Evolutionary conservation across 345 rosid genomes (phyloP).

Genomic region (Eucalyptus erythrocorys): DNA sequence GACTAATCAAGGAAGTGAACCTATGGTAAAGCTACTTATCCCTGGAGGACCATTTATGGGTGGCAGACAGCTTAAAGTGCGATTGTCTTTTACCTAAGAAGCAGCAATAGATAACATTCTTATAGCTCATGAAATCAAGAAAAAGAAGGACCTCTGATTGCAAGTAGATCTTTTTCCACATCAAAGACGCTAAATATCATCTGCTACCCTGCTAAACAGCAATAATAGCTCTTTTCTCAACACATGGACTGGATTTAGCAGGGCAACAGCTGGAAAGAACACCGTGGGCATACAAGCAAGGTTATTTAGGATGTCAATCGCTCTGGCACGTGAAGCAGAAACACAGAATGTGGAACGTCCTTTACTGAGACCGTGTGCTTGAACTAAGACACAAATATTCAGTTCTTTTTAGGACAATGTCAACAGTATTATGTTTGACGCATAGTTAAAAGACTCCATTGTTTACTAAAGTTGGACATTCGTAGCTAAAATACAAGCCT

Average conservation of each 20-base stretch:
- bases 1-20: not conserved
- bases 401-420: not conserved
- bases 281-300: not conserved
- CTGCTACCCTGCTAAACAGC: not conserved
- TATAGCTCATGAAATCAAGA: not conserved
- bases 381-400: not conserved
- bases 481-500: not conserved
- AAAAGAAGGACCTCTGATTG: not conserved
- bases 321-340: not conserved
- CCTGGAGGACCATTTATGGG: not conserved
- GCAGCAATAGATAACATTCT: not conserved
- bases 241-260: not conserved
- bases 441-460: not conserved
- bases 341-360: not conserved
- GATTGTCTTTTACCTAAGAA: not conserved
- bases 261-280: not conserved
- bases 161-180: not conserved
- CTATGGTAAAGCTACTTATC: not conserved
- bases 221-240: not conserved
- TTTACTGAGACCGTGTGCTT: not conserved
- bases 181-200: not conserved
- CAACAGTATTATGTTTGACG: not conserved
- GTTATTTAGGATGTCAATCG: not conserved
- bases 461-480: not conserved
- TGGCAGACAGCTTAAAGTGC: not conserved